Base-by-base conservation (phyloP, 139 green algal genomes). In the Chlorella sp. region DNA sequence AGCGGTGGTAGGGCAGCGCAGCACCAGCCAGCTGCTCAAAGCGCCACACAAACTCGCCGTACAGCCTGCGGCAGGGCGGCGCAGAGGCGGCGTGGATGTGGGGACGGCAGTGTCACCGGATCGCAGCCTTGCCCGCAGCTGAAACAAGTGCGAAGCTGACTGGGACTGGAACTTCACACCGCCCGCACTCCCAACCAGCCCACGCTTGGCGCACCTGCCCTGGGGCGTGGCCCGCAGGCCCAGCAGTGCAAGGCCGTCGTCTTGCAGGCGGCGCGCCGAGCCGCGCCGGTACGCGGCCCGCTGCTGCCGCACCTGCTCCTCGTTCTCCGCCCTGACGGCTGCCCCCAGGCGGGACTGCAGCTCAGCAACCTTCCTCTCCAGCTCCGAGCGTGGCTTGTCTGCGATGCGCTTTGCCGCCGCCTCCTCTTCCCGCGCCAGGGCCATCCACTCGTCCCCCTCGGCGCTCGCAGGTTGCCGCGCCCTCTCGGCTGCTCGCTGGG, bases 1-100 rank as follows among this genome's bases (percentile, higher is more conserved):
- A 94, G 34, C 56, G 81, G 67, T 94, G 91, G 72, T 93, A 90
- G 30, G 91, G 90, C 73, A 94, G 78, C 34, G 73, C 41, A 22
- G 32, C 44, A 19, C 34, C 32, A 67, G 7, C 16, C n/a, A 56
- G 44, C 48, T 46, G 43, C 36, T 32, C 30, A 62, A 91, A 82
- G 20, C 41, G 19, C 87, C 87, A 91, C 3, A 90, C 41, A 68
- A 89, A 81, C 38, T 91, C 86, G 44, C 68, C 75, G 20, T 76
- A 86, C 34, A 91, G 56, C 40, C 54, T 43, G 43, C 75, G n/a
- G 38, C 17, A 20, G 38, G 38, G 38, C 69, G 69, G 38, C 30
- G n/a, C n/a, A n/a, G n/a, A n/a, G n/a, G n/a, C n/a, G n/a, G n/a
- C n/a, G n/a, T n/a, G n/a, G n/a, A n/a, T n/a, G n/a, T n/a, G n/a